Percentiles rank a stretch among this genome's conserved stretches.
Conservation (phyloP, 2,329 filamentous ascomycete species). For the Atkinsonella texensis region DNA sequence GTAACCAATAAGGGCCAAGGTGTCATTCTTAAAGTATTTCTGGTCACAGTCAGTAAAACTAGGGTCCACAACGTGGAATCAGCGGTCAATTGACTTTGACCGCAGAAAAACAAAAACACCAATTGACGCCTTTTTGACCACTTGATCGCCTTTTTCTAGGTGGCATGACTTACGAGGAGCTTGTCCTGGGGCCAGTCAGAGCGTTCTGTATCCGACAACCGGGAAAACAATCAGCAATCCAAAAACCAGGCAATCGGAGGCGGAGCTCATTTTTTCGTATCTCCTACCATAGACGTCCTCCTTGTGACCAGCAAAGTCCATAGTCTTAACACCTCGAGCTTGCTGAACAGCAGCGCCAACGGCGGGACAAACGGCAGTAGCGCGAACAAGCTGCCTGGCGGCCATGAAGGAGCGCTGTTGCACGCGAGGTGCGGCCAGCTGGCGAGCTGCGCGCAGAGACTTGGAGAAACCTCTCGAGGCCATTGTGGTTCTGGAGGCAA, state of each 20-base stretch:
- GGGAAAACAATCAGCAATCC: conserved; percentile 9
- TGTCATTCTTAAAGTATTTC: conserved; percentile 99
- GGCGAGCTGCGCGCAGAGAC: conserved; percentile 49
- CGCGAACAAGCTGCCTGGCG: conserved; percentile 43
- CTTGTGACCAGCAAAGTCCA: conserved; percentile 94
- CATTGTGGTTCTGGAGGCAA: conserved; percentile 41
- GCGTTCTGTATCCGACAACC: conserved; percentile 54
- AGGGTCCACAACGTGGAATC: not conserved
- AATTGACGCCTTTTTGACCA: not conserved
- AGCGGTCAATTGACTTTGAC: not conserved
- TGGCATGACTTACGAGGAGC: conserved; percentile 62
- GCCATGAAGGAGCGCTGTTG: conserved; percentile 53
- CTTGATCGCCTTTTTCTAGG: not conserved
- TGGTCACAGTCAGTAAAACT: conserved; percentile 22
- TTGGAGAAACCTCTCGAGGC: conserved; percentile 64
- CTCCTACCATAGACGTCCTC: conserved; percentile 82
- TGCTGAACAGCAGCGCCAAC: conserved; percentile 50
- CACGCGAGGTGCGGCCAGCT: conserved; percentile 46
- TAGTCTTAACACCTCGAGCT: conserved; percentile 88
- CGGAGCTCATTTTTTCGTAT: not conserved
- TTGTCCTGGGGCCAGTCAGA: conserved; percentile 98
- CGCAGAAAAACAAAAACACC: no score
- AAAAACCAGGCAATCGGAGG: not conserved
- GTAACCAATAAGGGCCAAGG: conserved; percentile 97
- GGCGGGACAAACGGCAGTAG: conserved; percentile 36